Evolutionary conservation across 75 land plant genomes (phyloP).

Genomic region (Sequoia sempervirens): DNA sequence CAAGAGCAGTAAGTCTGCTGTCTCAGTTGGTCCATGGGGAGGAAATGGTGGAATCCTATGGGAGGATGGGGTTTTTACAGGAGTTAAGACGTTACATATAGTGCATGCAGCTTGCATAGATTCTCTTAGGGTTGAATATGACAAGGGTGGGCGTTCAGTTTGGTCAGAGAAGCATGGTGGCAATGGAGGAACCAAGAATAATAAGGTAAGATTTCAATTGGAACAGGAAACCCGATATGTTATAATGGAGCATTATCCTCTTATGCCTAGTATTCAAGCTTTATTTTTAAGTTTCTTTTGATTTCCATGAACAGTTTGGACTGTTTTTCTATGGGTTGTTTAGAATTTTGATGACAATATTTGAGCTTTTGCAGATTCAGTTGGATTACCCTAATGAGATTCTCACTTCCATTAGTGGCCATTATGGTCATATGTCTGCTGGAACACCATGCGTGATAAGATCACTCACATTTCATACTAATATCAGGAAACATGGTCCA

Average conservation of each 20-base stretch:
- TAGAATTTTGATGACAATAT: not conserved
- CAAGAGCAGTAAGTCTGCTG: not conserved
- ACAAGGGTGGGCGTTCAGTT: conserved; percentile 24
- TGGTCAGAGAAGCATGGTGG: conserved; percentile 36
- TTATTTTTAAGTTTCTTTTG: too few relatives aligned
- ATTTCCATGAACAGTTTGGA: not conserved
- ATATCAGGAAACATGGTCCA: conserved; percentile 34
- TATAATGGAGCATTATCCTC: not conserved
- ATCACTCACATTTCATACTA: conserved; percentile 43
- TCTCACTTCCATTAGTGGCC: conserved; percentile 36
- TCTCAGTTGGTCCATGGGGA: conserved; percentile 33
- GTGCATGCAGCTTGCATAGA: conserved; percentile 20
- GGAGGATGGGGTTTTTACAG: conserved; percentile 32
- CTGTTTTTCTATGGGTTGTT: not conserved
- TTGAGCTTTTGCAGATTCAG: conserved; percentile 20
- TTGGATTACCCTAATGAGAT: conserved; percentile 42
- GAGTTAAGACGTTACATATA: conserved; percentile 22
- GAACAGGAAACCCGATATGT: not conserved
- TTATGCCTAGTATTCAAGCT: not conserved
- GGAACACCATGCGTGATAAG: conserved; percentile 5
- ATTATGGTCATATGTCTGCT: conserved; percentile 20
- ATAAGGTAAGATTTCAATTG: not conserved
- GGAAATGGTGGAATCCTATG: conserved; percentile 27
- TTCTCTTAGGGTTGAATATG: conserved; percentile 26
- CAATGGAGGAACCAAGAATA: conserved; percentile 15